These are phyloP conservation scores for Fragilaria radians DNA, from an alignment of 108 stramenopile genomes.

Conservation along the genomic window DNA sequence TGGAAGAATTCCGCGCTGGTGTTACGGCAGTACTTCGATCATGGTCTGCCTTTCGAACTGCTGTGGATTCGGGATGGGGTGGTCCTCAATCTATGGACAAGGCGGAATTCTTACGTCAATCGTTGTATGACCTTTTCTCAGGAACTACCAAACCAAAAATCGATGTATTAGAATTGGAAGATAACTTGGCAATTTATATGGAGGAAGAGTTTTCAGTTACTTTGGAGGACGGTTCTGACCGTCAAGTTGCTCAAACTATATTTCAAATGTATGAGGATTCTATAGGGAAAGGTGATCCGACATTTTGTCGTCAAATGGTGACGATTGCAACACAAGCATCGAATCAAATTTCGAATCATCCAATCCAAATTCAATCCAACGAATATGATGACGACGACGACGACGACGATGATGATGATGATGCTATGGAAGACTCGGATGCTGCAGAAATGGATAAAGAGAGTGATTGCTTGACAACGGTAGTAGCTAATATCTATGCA, in stretches of 20 bases:
- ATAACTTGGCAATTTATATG: constrained; percentile 71
- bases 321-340: constrained; percentile 33
- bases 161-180: constrained; percentile 48
- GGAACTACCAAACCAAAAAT: constrained; percentile 35
- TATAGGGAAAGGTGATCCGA: constrained; percentile 42
- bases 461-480: too few relatives aligned
- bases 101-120: constrained; percentile 57
- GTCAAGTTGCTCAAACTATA: constrained; percentile 62
- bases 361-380: constrained; percentile 43
- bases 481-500: constrained; percentile 30
- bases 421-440: background rate
- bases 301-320: constrained; percentile 50
- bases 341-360: constrained; percentile 22
- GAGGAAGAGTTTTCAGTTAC: constrained; percentile 83
- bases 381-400: constrained; percentile 65
- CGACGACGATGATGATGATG: constrained; percentile 40
- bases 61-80: constrained; percentile 77
- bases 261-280: constrained; percentile 75
- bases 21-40: constrained; percentile 80
- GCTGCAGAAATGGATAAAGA: background rate
- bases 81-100: constrained; percentile 52
- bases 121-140: constrained; percentile 44
- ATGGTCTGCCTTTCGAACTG: constrained; percentile 76
- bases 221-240: constrained; percentile 70
- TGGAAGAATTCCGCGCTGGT: constrained; percentile 75